Evolutionary conservation across 1,284 basidiomycete species (phyloP).

Genomic region (Malassezia furfur): DNA sequence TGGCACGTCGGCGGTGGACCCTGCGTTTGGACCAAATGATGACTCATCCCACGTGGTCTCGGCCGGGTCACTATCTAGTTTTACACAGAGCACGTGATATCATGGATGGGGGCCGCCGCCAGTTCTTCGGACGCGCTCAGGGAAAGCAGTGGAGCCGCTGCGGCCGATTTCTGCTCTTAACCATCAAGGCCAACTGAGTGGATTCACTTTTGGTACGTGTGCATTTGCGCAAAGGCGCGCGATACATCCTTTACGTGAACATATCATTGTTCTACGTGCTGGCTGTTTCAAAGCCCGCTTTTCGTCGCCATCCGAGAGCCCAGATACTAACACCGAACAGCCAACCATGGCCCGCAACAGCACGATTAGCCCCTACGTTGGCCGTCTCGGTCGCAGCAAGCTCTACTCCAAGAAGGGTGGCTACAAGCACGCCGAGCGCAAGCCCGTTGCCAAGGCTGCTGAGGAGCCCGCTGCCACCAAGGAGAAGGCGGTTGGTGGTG

Average conservation of each 20-base stretch:
- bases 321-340: slow-evolving; percentile 12
- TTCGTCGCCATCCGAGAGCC: neutral
- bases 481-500: slow-evolving; percentile 77
- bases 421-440: slow-evolving; percentile 64
- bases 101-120: neutral
- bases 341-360: slow-evolving; percentile 78
- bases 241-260: neutral
- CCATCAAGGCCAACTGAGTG: slow-evolving; percentile 20
- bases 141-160: slow-evolving; percentile 8
- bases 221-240: too few relatives aligned
- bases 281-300: neutral
- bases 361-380: slow-evolving; percentile 72
- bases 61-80: slow-evolving; percentile 14
- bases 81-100: slow-evolving; percentile 14
- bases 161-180: slow-evolving; percentile 16
- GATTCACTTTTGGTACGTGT: slow-evolving; percentile 15
- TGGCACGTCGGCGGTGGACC: neutral
- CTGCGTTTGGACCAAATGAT: slow-evolving; percentile 8
- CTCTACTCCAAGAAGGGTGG: slow-evolving; percentile 69
- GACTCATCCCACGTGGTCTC: slow-evolving; percentile 11
- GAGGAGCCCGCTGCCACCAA: slow-evolving; percentile 55
- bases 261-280: neutral
- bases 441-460: slow-evolving; percentile 56
- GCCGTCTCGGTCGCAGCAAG: slow-evolving; percentile 56
- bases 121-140: slow-evolving; percentile 15